Base-by-base conservation (phyloP, 1,284 basidiomycete genomes). In the Filobasidium uniguttulatum region DNA sequence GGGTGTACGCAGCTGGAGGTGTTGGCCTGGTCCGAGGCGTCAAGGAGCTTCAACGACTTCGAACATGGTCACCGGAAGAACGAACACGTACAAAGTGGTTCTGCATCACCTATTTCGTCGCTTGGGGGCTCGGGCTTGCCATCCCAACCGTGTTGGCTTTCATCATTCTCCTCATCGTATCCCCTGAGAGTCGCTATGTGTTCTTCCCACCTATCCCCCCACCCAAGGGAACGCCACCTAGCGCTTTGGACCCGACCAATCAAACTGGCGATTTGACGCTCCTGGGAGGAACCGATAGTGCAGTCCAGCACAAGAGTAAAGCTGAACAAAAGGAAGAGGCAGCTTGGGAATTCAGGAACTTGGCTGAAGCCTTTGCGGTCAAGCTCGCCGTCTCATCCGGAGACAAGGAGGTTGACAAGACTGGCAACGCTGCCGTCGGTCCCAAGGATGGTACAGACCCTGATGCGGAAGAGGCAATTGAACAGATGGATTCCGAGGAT, bases 121-220 rank as follows among this genome's bases (percentile, higher is more conserved):
- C 70, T 4, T 75, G 74, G 70, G 60, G 62, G 9, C 66, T 72
- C 47, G 71, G 73, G 3, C 62, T 72, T 40, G 62, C 74, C 9
- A 57, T 73, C 0, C 67, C 70, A 0, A 61, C 71, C 2, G 49
- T 74, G 10, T 53, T 71, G 28, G 48, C 57, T 22, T 70, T 73
- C 43, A 43, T 73, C 8, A 60, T 72, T 17, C 60, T 71, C 4
- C 62, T 79, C 35, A 65, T 75, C 37, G 62, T 73, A 52, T 71
- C 72, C 53, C 75, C 75, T 0, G 62, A 64, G 6, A 68, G 71
- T 1, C 65, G 77, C 40, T 52, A 60, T 14, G 55, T 65, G 28
- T 65, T 77, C 28, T 79, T 79, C 65, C 77, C 76, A 4, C 71
- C 72, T n/a, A 72, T 63, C 7, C 49, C 61, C 3, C 69, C 68